Conservation (phyloP, 164 flowering plant genomes). For the Nymphaea colorata region DNA sequence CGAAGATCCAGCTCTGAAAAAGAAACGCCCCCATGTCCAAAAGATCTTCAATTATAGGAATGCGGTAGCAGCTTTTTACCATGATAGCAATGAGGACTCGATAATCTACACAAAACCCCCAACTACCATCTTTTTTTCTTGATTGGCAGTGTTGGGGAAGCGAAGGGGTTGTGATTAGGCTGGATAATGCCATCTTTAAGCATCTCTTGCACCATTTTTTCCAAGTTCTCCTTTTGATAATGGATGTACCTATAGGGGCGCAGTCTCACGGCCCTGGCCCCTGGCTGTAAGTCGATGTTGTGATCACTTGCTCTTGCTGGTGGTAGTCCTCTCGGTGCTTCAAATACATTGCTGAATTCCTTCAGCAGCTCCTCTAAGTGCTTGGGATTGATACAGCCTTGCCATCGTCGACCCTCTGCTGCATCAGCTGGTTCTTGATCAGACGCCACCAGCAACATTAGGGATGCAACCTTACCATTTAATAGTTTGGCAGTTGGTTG, state of each 20-base stretch:
- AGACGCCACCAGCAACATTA: too few species aligned
- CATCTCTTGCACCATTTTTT: background rate
- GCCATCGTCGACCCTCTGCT: too few species aligned
- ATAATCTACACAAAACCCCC: background rate
- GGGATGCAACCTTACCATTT: too few species aligned
- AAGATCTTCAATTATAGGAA: background rate
- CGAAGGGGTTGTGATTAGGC: background rate
- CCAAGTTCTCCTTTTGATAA: conserved; percentile 1
- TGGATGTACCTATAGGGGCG: background rate
- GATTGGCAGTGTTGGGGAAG: background rate
- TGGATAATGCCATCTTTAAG: background rate
- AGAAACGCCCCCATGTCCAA: background rate
- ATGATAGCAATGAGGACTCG: background rate
- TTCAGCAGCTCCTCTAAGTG: background rate
- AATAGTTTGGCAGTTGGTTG: too few species aligned
- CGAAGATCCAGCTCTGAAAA: background rate
- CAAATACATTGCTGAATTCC: background rate
- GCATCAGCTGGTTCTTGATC: too few species aligned
- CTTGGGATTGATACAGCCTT: too few species aligned
- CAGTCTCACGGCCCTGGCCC: background rate
- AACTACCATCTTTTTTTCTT: background rate
- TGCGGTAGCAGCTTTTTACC: background rate
- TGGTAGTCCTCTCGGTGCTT: background rate
- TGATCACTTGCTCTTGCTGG: background rate
- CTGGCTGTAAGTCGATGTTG: background rate